Conservation (phyloP, 164 flowering plant species). For the Nelumbo lutea region DNA sequence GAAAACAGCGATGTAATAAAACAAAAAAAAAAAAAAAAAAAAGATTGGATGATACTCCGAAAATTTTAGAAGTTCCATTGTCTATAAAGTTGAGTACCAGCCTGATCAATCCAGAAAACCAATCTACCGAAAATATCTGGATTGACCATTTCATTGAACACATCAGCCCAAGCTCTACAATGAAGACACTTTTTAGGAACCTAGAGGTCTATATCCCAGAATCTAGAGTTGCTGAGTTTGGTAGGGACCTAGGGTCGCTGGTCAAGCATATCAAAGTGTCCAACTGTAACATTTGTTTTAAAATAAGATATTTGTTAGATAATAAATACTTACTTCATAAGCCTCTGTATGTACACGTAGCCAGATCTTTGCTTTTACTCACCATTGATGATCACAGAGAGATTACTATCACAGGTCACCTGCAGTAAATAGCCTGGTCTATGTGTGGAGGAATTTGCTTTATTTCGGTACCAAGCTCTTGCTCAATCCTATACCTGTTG, state of each 20-base stretch:
- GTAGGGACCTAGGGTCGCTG: background rate
- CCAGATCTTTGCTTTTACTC: slow-evolving; percentile 26
- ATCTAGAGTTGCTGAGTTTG: background rate
- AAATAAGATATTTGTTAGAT: background rate
- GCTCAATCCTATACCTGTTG: slow-evolving; percentile 78
- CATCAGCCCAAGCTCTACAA: too few species aligned
- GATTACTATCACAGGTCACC: slow-evolving; percentile 27
- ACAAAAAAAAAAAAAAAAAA: too few species aligned
- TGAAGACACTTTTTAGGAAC: too few species aligned
- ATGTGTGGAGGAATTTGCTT: slow-evolving; percentile 84
- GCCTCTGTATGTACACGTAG: slow-evolving; percentile 17
- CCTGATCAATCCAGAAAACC: too few species aligned
- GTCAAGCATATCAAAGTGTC: background rate
- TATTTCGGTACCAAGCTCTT: slow-evolving; percentile 86
- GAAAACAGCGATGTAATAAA: too few species aligned
- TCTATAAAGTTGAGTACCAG: too few species aligned
- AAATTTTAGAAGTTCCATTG: too few species aligned
- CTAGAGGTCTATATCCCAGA: too few species aligned
- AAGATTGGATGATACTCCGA: too few species aligned
- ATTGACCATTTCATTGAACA: too few species aligned
- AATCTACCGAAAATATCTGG: too few species aligned
- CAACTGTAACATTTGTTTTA: background rate
- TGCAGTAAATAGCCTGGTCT: slow-evolving; percentile 71
- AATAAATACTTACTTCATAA: background rate
- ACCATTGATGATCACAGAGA: slow-evolving; percentile 26